Evolutionary conservation across 495 filamentous ascomycete species (phyloP).

Genomic region (Aspergillus bridgeri): DNA sequence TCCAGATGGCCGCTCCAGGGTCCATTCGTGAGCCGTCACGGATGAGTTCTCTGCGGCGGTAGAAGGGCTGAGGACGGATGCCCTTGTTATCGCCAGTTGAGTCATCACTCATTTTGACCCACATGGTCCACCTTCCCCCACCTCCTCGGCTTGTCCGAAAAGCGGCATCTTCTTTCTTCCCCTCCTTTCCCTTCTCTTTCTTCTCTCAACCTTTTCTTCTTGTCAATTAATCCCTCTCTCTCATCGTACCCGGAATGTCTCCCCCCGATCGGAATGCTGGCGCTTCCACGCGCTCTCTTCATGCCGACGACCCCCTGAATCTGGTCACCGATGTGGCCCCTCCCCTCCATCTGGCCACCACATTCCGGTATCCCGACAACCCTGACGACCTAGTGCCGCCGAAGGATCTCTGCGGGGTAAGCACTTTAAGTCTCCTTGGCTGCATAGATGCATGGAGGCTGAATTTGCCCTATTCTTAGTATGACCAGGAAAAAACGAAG

Average conservation of each 20-base stretch:
- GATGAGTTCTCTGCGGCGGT: conserved; percentile 50
- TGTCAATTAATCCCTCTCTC: neutral
- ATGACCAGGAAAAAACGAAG: conserved; percentile 21
- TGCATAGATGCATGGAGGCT: no score
- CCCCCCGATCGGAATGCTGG: conserved; percentile 23
- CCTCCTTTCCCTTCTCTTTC: neutral
- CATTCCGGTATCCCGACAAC: conserved; percentile 73
- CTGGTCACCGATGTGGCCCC: conserved; percentile 73
- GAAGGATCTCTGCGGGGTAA: conserved; percentile 35
- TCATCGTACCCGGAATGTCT: conserved; percentile 27
- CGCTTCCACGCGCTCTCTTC: conserved; percentile 68
- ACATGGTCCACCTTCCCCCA: neutral
- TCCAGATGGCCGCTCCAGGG: conserved; percentile 45
- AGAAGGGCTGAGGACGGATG: neutral
- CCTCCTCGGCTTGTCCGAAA: no score
- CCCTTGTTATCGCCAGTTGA: no score
- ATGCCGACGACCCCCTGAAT: conserved; percentile 80
- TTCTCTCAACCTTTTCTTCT: conserved; percentile 1
- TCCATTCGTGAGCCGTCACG: conserved; percentile 45
- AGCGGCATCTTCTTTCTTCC: neutral
- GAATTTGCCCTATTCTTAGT: no score
- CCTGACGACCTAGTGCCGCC: conserved; percentile 56
- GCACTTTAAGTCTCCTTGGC: conserved; percentile 1
- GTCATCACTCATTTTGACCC: no score
- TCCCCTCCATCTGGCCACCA: conserved; percentile 82